Evolutionary conservation across 192 early-diverging fungal genomes (phyloP), one percentile per base, ranked within the genome.

Genomic region (Coemansia guatemalensis): DNA sequence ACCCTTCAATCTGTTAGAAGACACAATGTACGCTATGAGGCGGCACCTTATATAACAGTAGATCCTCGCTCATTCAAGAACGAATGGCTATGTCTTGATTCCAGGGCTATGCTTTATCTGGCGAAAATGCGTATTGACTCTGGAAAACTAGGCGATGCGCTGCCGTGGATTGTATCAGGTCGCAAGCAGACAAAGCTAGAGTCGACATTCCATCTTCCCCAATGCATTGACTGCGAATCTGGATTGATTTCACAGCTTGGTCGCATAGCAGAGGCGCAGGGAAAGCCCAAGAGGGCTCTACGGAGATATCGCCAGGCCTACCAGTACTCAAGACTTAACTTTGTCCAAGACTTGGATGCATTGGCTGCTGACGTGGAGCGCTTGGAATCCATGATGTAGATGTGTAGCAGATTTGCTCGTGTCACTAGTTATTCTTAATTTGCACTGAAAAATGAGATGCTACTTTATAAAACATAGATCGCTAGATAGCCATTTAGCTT

Each of bases 21-120:
- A 26, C 77, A 80, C 68, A 67, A 63, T 39, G 63, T 68, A 1
- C 77, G 74, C n/a, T 32, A 68, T 1, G 61, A 67, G 22, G 29
- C 63, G 18, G 62, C 72, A 2, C 77, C 71, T 5, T 72, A 62
- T 20, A 23, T 80, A 9, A 53, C 71, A 6, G 53, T 48, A n/a
- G 65, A 71, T 27, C 44, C 41, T 41, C 68, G 71, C 11, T 62
- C 68, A 8, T 74, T 62, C 30, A 59, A 58, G 12, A 65, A 80
- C 41, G 68, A 64, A 14, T 80, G 77, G 77, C 64, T 67, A 4
- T 80, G 77, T 39, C 61, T 80, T 24, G 77, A 80, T 48, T 58
- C 72, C 11, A 32, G 59, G 8, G 77, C 71, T 0, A 66, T 80
- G 68, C 51, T 71, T 8, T 68, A 65, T 48, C 55, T 80, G 8